Evolutionary conservation across 2,329 filamentous ascomycete genomes (phyloP).

Genomic region (Alternaria arborescens): DNA sequence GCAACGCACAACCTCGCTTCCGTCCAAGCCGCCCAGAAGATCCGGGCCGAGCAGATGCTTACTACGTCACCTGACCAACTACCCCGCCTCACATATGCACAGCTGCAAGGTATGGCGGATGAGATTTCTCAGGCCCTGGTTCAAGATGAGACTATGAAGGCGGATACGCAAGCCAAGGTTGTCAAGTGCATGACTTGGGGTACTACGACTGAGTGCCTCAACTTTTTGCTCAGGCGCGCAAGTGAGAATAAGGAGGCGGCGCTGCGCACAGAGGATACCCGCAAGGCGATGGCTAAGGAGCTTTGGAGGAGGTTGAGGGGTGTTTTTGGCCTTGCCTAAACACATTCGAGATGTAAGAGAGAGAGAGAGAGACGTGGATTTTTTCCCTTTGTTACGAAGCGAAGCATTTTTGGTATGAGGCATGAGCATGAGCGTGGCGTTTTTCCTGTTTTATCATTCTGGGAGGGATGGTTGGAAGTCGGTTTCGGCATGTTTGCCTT

Average conservation of each 20-base stretch:
- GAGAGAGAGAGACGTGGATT: background rate
- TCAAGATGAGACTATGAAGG: conserved; percentile 52
- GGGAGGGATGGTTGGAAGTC: background rate
- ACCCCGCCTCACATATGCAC: conserved; percentile 68
- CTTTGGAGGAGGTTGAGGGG: conserved; percentile 52
- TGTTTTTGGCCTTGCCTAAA: conserved; percentile 35
- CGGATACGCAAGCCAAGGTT: conserved; percentile 53
- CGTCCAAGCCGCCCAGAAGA: conserved; percentile 63
- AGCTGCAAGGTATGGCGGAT: conserved; percentile 95
- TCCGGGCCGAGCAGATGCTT: conserved; percentile 57
- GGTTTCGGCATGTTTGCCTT: background rate
- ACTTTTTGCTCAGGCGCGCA: conserved; percentile 70
- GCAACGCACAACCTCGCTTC: conserved; percentile 84
- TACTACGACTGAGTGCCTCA: conserved; percentile 75
- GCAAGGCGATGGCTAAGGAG: conserved; percentile 61
- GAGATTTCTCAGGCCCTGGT: conserved; percentile 75
- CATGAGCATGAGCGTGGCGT: conserved; percentile 6
- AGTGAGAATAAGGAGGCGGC: conserved; percentile 70
- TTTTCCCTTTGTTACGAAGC: background rate
- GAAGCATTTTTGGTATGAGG: background rate
- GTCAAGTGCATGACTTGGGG: conserved; percentile 68
- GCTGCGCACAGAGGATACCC: conserved; percentile 61
- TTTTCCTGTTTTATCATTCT: background rate
- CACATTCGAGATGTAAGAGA: background rate
- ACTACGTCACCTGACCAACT: conserved; percentile 41